phyloP scores from a whole-genome alignment of 2,329 filamentous ascomycete species.

The Shiraia sp. region DNA sequence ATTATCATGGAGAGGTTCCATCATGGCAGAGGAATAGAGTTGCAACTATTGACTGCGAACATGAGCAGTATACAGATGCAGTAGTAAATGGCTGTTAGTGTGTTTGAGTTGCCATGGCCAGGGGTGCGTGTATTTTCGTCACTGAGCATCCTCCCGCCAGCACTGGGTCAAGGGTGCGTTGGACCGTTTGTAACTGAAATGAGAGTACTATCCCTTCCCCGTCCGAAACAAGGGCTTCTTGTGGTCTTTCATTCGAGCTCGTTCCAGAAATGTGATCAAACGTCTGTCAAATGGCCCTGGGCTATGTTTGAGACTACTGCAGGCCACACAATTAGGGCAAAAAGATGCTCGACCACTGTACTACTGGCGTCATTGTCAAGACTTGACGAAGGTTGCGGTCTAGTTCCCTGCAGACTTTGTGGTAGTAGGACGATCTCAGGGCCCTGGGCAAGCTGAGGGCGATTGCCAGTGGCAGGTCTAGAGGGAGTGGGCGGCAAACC shows the following conservation, averaged over 20 bases:
- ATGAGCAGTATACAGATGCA: too few relatives aligned
- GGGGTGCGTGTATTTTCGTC: too few relatives aligned
- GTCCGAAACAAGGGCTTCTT: neutral
- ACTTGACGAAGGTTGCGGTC: too few relatives aligned
- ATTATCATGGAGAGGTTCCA: constrained; percentile 5
- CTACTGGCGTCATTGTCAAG: constrained; percentile 11
- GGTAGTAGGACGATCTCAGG: neutral
- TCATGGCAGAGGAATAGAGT: neutral
- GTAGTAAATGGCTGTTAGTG: too few relatives aligned
- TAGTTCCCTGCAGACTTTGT: too few relatives aligned
- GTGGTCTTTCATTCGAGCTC: neutral
- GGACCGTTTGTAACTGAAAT: too few relatives aligned
- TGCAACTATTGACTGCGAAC: neutral
- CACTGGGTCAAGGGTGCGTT: too few relatives aligned
- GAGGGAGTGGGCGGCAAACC: too few relatives aligned
- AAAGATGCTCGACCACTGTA: constrained; percentile 6
- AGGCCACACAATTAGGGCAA: constrained; percentile 16
- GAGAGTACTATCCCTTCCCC: neutral
- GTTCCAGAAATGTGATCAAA: neutral
- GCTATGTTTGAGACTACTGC: constrained; percentile 26
- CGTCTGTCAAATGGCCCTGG: constrained; percentile 6
- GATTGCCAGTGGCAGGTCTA: too few relatives aligned
- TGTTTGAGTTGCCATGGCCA: too few relatives aligned
- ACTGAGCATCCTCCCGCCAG: too few relatives aligned
- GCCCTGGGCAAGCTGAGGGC: neutral